Evolutionary conservation across 163 green algal genomes (phyloP).

Genomic region (Coccomyxa subellipsoidea): DNA sequence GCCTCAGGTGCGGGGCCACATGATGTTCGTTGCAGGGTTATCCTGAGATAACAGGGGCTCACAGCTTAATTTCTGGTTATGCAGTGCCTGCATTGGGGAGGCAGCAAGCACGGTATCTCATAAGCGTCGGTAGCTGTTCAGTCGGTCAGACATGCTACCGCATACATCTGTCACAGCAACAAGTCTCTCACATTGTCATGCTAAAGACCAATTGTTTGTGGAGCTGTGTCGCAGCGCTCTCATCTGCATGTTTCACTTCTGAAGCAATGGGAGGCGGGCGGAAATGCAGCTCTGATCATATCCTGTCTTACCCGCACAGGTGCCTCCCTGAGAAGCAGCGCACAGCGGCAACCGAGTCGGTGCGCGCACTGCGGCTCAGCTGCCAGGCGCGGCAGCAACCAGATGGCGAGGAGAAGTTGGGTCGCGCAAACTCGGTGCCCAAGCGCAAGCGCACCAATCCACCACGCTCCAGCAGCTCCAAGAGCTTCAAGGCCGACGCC

Average conservation of each 20-base stretch:
- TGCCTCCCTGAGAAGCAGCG: not conserved
- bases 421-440: not conserved
- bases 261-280: not conserved
- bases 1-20: not conserved
- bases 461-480: not conserved
- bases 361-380: not conserved
- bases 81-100: not conserved
- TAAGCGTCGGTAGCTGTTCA: not conserved
- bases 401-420: not conserved
- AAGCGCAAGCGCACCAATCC: not conserved
- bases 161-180: no score
- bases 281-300: no score
- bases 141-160: not conserved
- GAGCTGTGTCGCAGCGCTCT: no score
- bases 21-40: not conserved
- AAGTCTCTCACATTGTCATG: no score
- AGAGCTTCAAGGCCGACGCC: constrained; percentile 5
- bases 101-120: not conserved
- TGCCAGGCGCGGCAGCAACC: not conserved
- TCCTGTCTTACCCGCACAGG: not conserved
- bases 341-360: not conserved
- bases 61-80: not conserved
- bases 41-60: not conserved
- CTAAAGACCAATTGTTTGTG: no score
- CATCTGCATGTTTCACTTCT: not conserved